Conservation (phyloP, 345 rosid genomes). For the Schrenkiella parvula region DNA sequence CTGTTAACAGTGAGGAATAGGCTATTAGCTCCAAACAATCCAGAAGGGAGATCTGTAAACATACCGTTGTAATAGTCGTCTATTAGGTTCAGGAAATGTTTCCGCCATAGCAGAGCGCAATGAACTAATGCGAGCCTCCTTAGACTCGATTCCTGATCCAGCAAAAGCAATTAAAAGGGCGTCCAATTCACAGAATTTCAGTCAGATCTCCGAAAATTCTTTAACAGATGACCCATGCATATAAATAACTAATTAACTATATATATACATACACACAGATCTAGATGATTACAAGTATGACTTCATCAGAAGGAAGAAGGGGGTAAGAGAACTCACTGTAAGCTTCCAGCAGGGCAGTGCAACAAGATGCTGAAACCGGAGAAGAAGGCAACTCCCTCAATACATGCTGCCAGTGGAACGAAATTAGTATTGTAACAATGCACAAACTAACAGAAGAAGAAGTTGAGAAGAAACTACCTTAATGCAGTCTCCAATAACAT, state of each 20-base stretch:
- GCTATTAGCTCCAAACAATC: neutral
- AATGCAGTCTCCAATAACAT: constrained; percentile 96
- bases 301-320: constrained; percentile 5
- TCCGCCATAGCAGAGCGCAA: constrained; percentile 84
- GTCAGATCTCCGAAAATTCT: constrained; percentile 15
- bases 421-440: constrained; percentile 19
- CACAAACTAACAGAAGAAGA: constrained; percentile 3
- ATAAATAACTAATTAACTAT: neutral
- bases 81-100: constrained; percentile 97
- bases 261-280: neutral
- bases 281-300: constrained; percentile 15
- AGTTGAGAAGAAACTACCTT: constrained; percentile 51
- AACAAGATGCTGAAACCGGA: constrained; percentile 97
- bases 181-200: neutral
- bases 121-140: constrained; percentile 77
- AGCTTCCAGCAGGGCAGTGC: constrained; percentile 95
- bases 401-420: constrained; percentile 66
- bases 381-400: constrained; percentile 97
- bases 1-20: neutral
- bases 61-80: constrained; percentile 86
- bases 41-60: constrained; percentile 1
- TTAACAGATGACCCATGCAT: neutral
- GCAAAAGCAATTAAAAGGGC: constrained; percentile 7
- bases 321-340: constrained; percentile 56
- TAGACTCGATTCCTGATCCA: constrained; percentile 76